phyloP scores from a whole-genome alignment of 768 basidiomycete species.

The Suillus tomentosus region DNA sequence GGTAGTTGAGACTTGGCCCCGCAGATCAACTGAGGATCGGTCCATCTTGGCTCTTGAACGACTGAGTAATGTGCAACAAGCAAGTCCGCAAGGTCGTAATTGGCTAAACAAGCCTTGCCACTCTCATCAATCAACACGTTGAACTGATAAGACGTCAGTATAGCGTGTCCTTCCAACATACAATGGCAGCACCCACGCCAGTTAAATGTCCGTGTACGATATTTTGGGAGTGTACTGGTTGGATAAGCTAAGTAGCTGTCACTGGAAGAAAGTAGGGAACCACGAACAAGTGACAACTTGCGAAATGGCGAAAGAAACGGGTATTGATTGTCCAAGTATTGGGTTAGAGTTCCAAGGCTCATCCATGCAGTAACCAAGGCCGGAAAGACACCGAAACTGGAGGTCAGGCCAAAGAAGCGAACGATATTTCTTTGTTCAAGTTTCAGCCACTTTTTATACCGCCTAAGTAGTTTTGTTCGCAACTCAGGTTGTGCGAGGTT shows the following conservation, averaged over 20 bases:
- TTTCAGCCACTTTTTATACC: conserved; percentile 34
- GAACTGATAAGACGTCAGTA: conserved; percentile 5
- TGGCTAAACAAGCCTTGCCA: neutral
- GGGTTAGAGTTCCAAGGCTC: conserved; percentile 40
- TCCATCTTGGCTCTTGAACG: conserved; percentile 7
- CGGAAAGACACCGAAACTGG: conserved; percentile 37
- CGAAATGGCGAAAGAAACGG: neutral
- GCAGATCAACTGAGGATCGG: conserved; percentile 11
- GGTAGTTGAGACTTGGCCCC: neutral
- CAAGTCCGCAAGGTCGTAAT: conserved; percentile 8
- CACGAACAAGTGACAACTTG: conserved; percentile 34
- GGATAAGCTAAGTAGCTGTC: neutral
- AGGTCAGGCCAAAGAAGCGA: conserved; percentile 36
- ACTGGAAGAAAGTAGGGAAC: conserved; percentile 9
- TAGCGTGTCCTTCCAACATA: neutral
- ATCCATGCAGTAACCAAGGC: conserved; percentile 46
- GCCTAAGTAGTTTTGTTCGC: neutral
- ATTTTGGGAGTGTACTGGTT: conserved; percentile 9
- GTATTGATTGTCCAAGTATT: conserved; percentile 39
- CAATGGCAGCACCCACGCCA: neutral
- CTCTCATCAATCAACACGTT: conserved; percentile 12
- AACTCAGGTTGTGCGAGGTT: neutral
- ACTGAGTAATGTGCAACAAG: neutral
- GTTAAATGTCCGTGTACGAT: conserved; percentile 14
- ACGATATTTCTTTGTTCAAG: conserved; percentile 41